Evolutionary conservation across 352 stramenopile genomes (phyloP).

Genomic region (Pythium sukuiense): DNA sequence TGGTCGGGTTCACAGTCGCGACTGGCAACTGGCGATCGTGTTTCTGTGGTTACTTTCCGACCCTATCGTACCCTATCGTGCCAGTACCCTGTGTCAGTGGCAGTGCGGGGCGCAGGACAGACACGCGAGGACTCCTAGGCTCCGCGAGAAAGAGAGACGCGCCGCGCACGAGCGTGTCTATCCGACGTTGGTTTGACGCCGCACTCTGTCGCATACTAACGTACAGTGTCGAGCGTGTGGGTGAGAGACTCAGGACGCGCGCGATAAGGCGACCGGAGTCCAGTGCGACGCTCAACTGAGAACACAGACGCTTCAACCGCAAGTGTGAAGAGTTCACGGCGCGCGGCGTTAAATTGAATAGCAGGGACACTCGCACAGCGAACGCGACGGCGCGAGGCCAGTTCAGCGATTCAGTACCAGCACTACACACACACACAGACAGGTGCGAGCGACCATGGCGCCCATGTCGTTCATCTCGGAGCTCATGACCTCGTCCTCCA

Average conservation of each 20-base stretch:
- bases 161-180: neutral
- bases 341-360: neutral
- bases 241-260: neutral
- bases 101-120: constrained; percentile 4
- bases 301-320: constrained; percentile 3
- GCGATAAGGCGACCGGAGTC: neutral
- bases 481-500: constrained; percentile 43
- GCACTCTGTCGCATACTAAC: neutral
- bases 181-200: neutral
- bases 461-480: constrained; percentile 60
- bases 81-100: neutral
- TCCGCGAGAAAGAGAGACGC: neutral
- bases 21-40: neutral
- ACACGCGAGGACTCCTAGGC: neutral
- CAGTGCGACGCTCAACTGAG: neutral
- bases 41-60: neutral
- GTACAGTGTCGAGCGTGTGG: neutral
- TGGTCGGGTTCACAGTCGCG: constrained; percentile 1
- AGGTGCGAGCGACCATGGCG: constrained; percentile 34
- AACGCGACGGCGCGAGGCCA: neutral
- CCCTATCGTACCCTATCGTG: neutral
- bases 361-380: neutral
- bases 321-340: neutral
- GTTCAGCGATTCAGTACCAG: neutral
- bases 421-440: neutral